phyloP scores from a whole-genome alignment of 192 early-diverging fungal genomes.

The Geranomyces variabilis region DNA sequence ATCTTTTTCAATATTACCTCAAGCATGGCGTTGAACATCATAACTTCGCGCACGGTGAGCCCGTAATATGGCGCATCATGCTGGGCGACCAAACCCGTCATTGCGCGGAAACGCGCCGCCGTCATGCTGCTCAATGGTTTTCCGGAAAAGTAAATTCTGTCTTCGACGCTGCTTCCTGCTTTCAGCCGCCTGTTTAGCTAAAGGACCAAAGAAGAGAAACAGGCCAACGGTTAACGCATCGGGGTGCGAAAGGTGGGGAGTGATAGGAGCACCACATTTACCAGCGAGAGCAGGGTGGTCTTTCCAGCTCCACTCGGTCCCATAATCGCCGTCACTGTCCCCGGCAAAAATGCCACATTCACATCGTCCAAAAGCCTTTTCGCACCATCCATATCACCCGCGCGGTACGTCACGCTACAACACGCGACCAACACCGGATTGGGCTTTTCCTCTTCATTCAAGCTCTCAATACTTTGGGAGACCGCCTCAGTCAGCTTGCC shows the following conservation, averaged over 20 bases:
- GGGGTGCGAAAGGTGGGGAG: no score
- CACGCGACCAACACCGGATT: slow-evolving; percentile 30
- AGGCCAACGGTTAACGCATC: no score
- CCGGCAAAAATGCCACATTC: slow-evolving; percentile 28
- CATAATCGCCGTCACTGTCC: slow-evolving; percentile 41
- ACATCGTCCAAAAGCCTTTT: slow-evolving; percentile 30
- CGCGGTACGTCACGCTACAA: slow-evolving; percentile 23
- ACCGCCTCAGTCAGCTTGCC: slow-evolving; percentile 9
- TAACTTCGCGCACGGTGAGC: slow-evolving; percentile 48
- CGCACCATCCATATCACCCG: slow-evolving; percentile 2
- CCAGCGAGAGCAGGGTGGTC: slow-evolving; percentile 37
- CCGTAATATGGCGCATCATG: slow-evolving; percentile 41
- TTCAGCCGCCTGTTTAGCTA: slow-evolving; percentile 22
- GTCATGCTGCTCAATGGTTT: slow-evolving; percentile 19
- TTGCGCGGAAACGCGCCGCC: slow-evolving; percentile 13
- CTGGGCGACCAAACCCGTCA: slow-evolving; percentile 42
- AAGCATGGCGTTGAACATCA: slow-evolving; percentile 46
- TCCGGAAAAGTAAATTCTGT: slow-evolving; percentile 20
- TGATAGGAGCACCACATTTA: neutral
- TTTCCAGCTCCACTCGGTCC: slow-evolving; percentile 43
- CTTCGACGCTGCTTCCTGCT: slow-evolving; percentile 6
- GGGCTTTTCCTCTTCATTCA: slow-evolving; percentile 27
- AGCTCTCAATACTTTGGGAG: slow-evolving; percentile 8
- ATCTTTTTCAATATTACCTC: no score
- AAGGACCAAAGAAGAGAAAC: no score